Evolutionary conservation across 176 grass and related monocot genomes (phyloP).

Genomic region (Aegilops speltoides): DNA sequence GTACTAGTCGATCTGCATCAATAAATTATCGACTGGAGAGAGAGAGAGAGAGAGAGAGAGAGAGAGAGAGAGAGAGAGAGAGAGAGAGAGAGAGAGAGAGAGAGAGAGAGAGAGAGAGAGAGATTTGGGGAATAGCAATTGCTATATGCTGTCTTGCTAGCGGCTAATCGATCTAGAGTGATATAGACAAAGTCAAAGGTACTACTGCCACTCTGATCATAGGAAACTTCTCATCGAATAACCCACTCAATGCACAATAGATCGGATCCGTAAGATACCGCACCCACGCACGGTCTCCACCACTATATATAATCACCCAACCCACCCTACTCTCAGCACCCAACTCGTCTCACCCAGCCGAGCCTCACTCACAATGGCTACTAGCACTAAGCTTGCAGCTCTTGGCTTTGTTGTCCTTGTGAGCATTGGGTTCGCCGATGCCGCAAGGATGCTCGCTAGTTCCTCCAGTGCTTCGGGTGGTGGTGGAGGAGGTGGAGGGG

Average conservation of each 20-base stretch:
- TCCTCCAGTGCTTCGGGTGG: not conserved
- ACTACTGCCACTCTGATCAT: not conserved
- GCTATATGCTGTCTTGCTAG: too few relatives aligned
- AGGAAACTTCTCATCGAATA: not conserved
- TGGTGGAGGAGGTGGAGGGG: not conserved
- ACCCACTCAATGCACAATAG: not conserved
- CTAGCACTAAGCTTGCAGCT: not conserved
- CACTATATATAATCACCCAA: not conserved
- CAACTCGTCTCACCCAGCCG: not conserved
- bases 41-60: too few relatives aligned
- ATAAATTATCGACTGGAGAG: not conserved
- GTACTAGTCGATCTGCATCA: not conserved
- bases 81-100: too few relatives aligned
- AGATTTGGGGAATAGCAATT: not conserved
- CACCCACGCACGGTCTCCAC: not conserved
- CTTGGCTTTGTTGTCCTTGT: not conserved
- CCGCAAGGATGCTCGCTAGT: not conserved
- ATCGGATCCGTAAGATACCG: too few relatives aligned
- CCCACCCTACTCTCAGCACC: not conserved
- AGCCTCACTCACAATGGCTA: not conserved
- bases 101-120: too few relatives aligned
- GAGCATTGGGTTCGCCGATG: not conserved
- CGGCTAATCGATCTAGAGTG: not conserved
- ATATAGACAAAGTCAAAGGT: not conserved
- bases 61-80: too few relatives aligned